These are phyloP conservation scores for Pseudogymnoascus sp. DNA, from an alignment of 2,329 filamentous ascomycete species.

Conservation along the genomic window DNA sequence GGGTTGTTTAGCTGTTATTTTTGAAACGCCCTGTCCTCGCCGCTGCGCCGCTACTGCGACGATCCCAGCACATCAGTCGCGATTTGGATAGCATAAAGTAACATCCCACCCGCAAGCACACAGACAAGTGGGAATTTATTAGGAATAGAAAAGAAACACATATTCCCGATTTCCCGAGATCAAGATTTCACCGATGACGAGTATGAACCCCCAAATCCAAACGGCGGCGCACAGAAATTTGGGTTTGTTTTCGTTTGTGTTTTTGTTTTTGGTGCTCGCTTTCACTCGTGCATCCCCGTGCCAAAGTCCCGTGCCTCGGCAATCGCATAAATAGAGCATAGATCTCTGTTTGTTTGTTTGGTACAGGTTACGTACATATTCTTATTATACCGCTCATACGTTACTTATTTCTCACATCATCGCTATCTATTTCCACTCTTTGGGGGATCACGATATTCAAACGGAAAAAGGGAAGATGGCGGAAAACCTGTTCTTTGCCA, in stretches of 20 bases:
- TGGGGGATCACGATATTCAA: not conserved
- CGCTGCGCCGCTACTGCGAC: not conserved
- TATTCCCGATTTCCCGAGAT: not conserved
- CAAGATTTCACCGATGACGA: not conserved
- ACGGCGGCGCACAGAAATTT: not conserved
- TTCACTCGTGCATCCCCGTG: not conserved
- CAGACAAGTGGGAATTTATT: not conserved
- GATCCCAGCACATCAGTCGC: not conserved
- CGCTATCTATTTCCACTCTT: not conserved
- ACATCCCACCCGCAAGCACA: not conserved
- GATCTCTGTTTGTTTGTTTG: not conserved
- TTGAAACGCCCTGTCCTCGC: not conserved
- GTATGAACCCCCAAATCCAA: not conserved
- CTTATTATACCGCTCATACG: not conserved
- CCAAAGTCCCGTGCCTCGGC: not conserved
- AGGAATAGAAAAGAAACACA: conserved; percentile 1
- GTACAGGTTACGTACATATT: not conserved
- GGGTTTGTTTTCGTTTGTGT: not conserved
- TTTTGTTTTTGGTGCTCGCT: not conserved
- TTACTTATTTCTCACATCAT: not conserved
- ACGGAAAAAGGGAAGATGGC: not conserved
- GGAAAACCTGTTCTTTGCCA: not conserved
- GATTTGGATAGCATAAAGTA: conserved; percentile 1
- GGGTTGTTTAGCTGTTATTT: not conserved
- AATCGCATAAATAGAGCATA: not conserved